A percentile compares a stretch with the other conserved stretches of the same genome.
These are phyloP conservation scores for Aaosphaeria pasadenensis DNA, from an alignment of 2,329 filamentous ascomycete species.

Conservation along the genomic window DNA sequence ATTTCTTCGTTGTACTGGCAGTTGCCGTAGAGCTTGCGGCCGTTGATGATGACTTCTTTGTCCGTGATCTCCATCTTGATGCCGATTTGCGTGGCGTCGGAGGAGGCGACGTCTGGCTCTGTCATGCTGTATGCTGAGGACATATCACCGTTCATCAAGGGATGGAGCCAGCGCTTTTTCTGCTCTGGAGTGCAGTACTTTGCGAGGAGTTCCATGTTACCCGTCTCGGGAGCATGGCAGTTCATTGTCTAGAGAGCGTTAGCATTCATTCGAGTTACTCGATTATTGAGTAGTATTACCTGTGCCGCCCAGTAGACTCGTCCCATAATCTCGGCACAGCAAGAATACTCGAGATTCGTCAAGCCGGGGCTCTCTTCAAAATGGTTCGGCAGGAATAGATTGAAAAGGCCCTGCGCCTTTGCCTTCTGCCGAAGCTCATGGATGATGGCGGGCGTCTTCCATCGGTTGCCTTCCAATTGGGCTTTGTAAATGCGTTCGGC, in stretches of 20 bases:
- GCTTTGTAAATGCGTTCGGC: constrained; percentile 43
- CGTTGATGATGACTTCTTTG: constrained; percentile 41
- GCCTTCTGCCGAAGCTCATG: constrained; percentile 43
- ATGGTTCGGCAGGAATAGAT: constrained; percentile 42
- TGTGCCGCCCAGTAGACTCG: constrained; percentile 46
- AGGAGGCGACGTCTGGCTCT: constrained; percentile 50
- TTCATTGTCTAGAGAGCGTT: constrained; percentile 38
- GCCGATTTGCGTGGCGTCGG: constrained; percentile 50
- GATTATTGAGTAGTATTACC: constrained; percentile 14
- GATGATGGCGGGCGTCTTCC: constrained; percentile 42
- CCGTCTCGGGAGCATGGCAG: constrained; percentile 49
- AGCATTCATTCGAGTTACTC: background rate
- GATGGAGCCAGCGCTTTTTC: constrained; percentile 50
- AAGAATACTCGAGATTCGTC: constrained; percentile 47
- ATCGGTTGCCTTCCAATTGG: constrained; percentile 32
- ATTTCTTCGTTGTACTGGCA: constrained; percentile 38
- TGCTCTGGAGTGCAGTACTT: constrained; percentile 52
- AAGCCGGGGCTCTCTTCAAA: constrained; percentile 43
- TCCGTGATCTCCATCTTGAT: constrained; percentile 35
- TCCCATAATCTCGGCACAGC: constrained; percentile 48
- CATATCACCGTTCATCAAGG: constrained; percentile 48
- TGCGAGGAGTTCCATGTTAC: constrained; percentile 53
- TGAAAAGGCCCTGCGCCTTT: constrained; percentile 39
- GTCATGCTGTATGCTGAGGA: constrained; percentile 53
- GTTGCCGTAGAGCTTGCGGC: constrained; percentile 42